Base-by-base conservation (phyloP, 495 filamentous ascomycete genomes). In the Neurospora tetrasperma region DNA sequence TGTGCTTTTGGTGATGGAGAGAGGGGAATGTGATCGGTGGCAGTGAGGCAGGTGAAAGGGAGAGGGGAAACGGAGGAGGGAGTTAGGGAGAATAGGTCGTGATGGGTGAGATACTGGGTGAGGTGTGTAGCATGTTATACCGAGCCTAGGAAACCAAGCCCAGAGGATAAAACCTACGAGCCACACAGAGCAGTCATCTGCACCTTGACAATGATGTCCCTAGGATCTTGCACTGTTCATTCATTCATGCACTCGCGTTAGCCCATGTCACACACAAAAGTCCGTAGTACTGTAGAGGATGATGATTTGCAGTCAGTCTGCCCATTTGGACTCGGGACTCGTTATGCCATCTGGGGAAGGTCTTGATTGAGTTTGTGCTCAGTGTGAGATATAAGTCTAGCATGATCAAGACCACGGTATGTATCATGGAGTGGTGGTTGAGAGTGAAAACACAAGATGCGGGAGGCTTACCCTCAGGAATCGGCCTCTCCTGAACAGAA, bases 161-260 rank as follows among this genome's bases (percentile, higher is more conserved):
- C 39, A 39, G 39, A 9, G 7, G 6, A 39, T 39, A 39, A 39
- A 39, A 85, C 88, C 79, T 83, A 94, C 94, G 92, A 94, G 76
- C 95, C 95, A 81, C 95, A 98, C 48, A 98, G 87, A 35, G 93
- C 95, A 18, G 94, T 93, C 77, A 92, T 91, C 70, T 87, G 86
- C 69, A 97, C 93, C 81, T 94, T 95, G 74, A 97, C 89, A 71
- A 98, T 89, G 71, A 94, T 87, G 82, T 98, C 95, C 71, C 85
- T 89, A 14, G 88, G 83, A 40, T 93, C 86, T 75, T 91, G 83
- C 71, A 98, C 88, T 78, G 84, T 82, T 69, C 62, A n/a, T 71
- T 38, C 35, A 7, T 43, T 44, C 35, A 38, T 81, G 83, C 59
- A 12, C 88, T 68, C 78, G 84, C 68, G 73, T 69, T 68, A 66